phyloP scores from a whole-genome alignment of 179 eudicot species.

The Silene coronaria region DNA sequence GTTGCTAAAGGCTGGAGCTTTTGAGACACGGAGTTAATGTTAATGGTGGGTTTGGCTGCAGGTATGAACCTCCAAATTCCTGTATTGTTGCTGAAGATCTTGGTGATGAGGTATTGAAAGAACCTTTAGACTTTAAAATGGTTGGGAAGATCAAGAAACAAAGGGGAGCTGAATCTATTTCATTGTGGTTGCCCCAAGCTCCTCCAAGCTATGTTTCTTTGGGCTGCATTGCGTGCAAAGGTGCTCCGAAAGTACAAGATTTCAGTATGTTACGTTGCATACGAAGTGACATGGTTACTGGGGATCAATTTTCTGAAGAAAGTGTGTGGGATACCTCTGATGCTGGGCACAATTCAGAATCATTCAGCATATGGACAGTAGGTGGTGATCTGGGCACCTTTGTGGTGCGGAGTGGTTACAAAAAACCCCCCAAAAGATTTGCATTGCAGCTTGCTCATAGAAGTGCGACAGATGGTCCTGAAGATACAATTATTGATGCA shows the following conservation, averaged over 20 bases:
- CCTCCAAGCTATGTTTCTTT: conserved; percentile 94
- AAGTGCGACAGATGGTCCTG: conserved; percentile 52
- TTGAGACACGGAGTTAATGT: neutral
- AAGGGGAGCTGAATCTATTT: conserved; percentile 54
- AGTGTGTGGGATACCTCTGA: conserved; percentile 88
- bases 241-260: conserved; percentile 65
- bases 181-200: conserved; percentile 96
- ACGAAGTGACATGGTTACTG: conserved; percentile 82
- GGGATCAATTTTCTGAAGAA: conserved; percentile 79
- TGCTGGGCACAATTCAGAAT: conserved; percentile 41
- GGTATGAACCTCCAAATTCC: conserved; percentile 87
- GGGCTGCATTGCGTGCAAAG: conserved; percentile 89
- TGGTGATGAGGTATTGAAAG: conserved; percentile 58
- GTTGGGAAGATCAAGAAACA: conserved; percentile 80
- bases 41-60: conserved; percentile 24
- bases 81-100: conserved; percentile 75
- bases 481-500: conserved; percentile 77
- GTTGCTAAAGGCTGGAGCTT: neutral
- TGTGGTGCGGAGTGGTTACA: conserved; percentile 65
- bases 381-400: conserved; percentile 81
- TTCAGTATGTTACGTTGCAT: conserved; percentile 73
- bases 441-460: conserved; percentile 81
- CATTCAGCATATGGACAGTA: conserved; percentile 85
- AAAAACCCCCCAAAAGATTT: conserved; percentile 81
- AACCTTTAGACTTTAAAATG: conserved; percentile 59